These are phyloP conservation scores for Paxillus rubicundulus DNA, from an alignment of 768 basidiomycete genomes.

Conservation along the genomic window DNA sequence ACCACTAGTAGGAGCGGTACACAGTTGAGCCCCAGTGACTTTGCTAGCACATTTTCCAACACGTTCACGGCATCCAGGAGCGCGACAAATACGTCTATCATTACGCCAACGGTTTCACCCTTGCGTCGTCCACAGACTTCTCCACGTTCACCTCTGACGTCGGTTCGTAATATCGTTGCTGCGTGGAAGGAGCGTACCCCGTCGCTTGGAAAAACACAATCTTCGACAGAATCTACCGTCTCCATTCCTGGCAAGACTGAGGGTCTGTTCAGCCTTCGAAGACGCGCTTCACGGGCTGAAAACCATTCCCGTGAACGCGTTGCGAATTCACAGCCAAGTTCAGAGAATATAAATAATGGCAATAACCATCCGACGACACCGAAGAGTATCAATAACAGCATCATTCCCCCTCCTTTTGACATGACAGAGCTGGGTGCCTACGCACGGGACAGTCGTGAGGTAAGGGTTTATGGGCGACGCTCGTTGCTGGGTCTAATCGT, in stretches of 20 bases:
- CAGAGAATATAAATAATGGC: constrained; percentile 9
- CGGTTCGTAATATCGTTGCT: constrained; percentile 75
- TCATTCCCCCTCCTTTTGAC: constrained; percentile 47
- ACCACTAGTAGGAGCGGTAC: constrained; percentile 26
- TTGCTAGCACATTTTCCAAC: constrained; percentile 37
- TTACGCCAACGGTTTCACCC: constrained; percentile 45
- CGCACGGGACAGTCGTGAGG: constrained; percentile 42
- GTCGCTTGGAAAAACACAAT: constrained; percentile 34
- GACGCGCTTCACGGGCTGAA: constrained; percentile 30
- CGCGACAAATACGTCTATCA: constrained; percentile 23
- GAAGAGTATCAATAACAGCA: constrained; percentile 29
- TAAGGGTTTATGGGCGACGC: constrained; percentile 21
- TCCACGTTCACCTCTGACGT: constrained; percentile 68
- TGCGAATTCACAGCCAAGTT: constrained; percentile 8
- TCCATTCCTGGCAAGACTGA: constrained; percentile 29
- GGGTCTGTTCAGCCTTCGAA: constrained; percentile 34
- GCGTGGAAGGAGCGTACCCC: constrained; percentile 79
- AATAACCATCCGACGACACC: constrained; percentile 23
- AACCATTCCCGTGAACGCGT: constrained; percentile 3
- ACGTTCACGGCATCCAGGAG: constrained; percentile 39
- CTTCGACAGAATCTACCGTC: constrained; percentile 40
- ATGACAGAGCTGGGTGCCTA: constrained; percentile 45
- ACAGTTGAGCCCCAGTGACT: constrained; percentile 36
- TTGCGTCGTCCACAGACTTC: constrained; percentile 63
- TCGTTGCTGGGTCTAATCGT: constrained; percentile 9